Base-by-base conservation (phyloP, 2,329 filamentous ascomycete species). In the Exutisphaerella laricina region DNA sequence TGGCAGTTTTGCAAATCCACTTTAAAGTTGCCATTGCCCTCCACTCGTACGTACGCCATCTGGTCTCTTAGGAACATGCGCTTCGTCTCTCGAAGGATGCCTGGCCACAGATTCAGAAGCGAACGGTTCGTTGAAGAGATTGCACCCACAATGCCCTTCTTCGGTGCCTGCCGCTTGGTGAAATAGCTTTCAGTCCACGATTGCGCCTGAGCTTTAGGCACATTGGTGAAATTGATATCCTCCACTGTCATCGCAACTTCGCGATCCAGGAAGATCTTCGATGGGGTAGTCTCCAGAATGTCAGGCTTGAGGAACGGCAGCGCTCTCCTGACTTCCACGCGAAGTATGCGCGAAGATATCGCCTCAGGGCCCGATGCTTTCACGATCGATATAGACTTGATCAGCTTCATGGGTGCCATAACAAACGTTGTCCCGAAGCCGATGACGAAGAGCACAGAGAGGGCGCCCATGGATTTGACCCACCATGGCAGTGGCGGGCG, bases 31-130 rank as follows among this genome's bases (percentile, higher is more conserved):
- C 52, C 48, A 12, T 45, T 43, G 2, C 47, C 41, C 7, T 43
- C 35, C 13, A 57, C 37, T 3, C 49, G 45, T 9, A 61, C 29
- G 36, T 56, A 54, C 1, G 52, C 49, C 43, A 62, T 55, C 2
- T 57, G 53, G 14, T 60, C 56, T 17, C 58, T 43, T 10, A 52
- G 33, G 29, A 51, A 58, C 52, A 60, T 60, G 4, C 58, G 53
- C 10, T 45, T 41, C 4, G 52, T 46, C 17, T 59, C 45, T 18
- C 46, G 43, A 7, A 26, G 36, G 3, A 56, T 28, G 4, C 33
- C 42, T 6, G 47, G 46, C 46, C 47, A 55, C 4, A 20, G 16
- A 10, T 49, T 38, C 18, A 46, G 9, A 21, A 52, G 28, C 3
- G 31, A 29, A 13, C 26, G 9, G 18, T 45, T 50, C 20, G 48